phyloP scores from a whole-genome alignment of 1,284 basidiomycete species.

The Coniferiporia weirii region DNA sequence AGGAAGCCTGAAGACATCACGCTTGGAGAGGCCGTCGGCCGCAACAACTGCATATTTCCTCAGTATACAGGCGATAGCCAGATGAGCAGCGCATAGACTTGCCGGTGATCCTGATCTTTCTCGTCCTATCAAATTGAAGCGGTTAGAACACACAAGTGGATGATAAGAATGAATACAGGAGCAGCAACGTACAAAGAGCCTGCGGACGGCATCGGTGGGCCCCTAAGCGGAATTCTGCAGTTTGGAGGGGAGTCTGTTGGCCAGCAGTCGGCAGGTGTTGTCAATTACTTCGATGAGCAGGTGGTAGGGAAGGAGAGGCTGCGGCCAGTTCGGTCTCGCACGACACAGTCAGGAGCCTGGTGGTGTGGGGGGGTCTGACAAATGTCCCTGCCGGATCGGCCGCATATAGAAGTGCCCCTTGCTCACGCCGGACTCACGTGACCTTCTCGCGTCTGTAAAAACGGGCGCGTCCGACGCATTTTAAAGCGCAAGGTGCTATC shows the following conservation, averaged over 20 bases:
- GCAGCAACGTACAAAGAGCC: slow-evolving; percentile 14
- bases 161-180: slow-evolving; percentile 15
- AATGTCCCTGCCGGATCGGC: too few species aligned
- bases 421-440: background rate
- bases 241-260: background rate
- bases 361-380: too few species aligned
- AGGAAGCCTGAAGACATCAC: slow-evolving; percentile 87
- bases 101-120: slow-evolving; percentile 60
- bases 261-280: background rate
- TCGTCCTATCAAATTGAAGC: slow-evolving; percentile 33
- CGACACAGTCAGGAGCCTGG: too few species aligned
- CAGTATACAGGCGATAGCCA: background rate
- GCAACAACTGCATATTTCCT: slow-evolving; percentile 65
- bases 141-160: background rate
- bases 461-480: background rate
- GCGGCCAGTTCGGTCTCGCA: too few species aligned
- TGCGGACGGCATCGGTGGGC: slow-evolving; percentile 13
- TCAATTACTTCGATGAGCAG: too few species aligned
- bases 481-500: too few species aligned
- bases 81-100: background rate
- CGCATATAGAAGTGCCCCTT: too few species aligned
- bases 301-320: too few species aligned
- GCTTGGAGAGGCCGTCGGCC: slow-evolving; percentile 83
- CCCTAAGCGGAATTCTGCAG: background rate
- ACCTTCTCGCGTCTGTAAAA: background rate